Evolutionary conservation across 2,329 filamentous ascomycete genomes (phyloP).

Genomic region (Pseudogymnoascus sp.): DNA sequence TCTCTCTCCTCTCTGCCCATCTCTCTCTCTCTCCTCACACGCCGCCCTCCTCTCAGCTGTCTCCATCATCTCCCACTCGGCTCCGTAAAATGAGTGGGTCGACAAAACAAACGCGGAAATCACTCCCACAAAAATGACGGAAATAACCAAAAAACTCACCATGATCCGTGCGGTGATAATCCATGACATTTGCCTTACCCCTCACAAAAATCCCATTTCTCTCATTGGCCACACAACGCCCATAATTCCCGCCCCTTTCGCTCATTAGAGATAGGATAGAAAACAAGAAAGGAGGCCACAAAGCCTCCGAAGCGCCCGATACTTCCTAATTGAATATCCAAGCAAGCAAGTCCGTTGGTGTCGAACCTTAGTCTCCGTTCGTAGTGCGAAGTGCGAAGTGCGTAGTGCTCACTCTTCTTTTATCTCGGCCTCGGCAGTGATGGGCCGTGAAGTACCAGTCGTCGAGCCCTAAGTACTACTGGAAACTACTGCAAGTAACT

Average conservation of each 20-base stretch:
- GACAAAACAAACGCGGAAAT: neutral
- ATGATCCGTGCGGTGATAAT: neutral
- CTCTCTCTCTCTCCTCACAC: neutral
- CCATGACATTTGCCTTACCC: neutral
- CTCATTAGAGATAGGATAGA: too few relatives aligned
- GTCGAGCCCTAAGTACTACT: neutral
- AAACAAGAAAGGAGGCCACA: neutral
- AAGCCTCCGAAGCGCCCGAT: neutral
- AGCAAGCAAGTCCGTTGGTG: neutral
- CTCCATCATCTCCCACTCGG: neutral
- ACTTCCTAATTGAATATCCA: neutral
- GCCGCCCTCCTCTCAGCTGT: neutral
- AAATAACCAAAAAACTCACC: neutral
- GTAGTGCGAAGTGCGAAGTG: too few relatives aligned
- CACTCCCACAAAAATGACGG: neutral
- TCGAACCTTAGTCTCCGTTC: neutral
- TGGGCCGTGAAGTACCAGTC: neutral
- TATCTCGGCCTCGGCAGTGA: neutral
- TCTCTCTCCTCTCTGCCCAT: neutral
- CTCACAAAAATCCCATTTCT: neutral
- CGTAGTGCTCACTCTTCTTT: neutral
- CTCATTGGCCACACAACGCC: neutral
- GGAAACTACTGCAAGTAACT: neutral
- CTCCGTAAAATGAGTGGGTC: neutral
- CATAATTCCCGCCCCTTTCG: neutral